Evolutionary conservation across 306 rosid species (phyloP).

Genomic region (Pyrus pyrifolia): DNA sequence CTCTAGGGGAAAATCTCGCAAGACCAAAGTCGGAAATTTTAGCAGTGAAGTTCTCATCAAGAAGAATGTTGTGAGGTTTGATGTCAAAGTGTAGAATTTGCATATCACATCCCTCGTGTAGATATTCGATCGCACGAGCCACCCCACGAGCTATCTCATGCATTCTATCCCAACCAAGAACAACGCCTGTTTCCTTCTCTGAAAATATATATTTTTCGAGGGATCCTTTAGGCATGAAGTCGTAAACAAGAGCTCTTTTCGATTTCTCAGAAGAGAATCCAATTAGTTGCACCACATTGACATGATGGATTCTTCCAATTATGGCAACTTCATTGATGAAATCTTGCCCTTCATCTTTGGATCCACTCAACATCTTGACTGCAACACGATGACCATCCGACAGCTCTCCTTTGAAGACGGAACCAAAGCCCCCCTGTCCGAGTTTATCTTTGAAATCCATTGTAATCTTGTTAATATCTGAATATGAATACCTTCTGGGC

Average conservation of each 20-base stretch:
- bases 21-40: constrained; percentile 17
- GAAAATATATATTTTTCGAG: not conserved
- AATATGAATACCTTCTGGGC: constrained; percentile 4
- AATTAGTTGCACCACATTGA: constrained; percentile 11
- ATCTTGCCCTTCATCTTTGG: constrained; percentile 1
- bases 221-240: constrained; percentile 14
- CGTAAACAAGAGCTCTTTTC: constrained; percentile 10
- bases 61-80: constrained; percentile 16
- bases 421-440: not conserved
- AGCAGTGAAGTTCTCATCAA: not conserved
- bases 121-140: constrained; percentile 1
- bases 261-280: constrained; percentile 3
- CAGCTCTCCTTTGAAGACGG: constrained; percentile 9
- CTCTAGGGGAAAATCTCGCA: constrained; percentile 3
- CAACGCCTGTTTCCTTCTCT: not conserved
- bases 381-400: constrained; percentile 1
- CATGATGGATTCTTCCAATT: constrained; percentile 8
- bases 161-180: constrained; percentile 5
- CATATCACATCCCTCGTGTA: constrained; percentile 9
- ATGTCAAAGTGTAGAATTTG: constrained; percentile 15
- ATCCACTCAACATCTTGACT: not conserved
- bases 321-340: constrained; percentile 6
- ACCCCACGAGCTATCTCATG: constrained; percentile 2
- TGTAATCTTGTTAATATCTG: constrained; percentile 4
- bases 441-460: not conserved